Evolutionary conservation across 208 protist species (phyloP).

Genomic region (Leishmania martiniquensis): DNA sequence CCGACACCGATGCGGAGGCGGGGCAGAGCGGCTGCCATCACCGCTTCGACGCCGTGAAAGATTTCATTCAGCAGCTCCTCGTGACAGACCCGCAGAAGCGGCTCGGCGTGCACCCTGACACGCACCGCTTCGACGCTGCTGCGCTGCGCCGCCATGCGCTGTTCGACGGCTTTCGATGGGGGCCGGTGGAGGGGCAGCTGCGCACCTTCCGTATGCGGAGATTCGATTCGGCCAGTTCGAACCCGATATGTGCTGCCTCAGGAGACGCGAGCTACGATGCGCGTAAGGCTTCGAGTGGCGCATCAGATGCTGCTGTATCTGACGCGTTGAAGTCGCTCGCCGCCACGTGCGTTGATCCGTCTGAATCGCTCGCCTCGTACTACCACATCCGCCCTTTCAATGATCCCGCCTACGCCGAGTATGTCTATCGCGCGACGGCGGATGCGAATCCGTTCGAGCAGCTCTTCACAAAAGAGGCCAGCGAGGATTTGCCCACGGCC

Average conservation of each 20-base stretch:
- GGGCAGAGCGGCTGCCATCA: not conserved
- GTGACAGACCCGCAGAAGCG: conserved; percentile 64
- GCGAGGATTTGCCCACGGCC: not conserved
- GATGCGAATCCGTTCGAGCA: conserved; percentile 86
- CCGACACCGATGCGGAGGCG: not conserved
- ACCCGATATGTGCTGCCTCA: not conserved
- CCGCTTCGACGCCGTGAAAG: conserved; percentile 57
- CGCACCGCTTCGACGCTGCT: conserved; percentile 58
- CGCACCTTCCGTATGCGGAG: conserved; percentile 33
- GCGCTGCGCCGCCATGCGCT: conserved; percentile 65
- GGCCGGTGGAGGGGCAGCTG: conserved; percentile 54
- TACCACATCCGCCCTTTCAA: conserved; percentile 71
- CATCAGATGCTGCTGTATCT: not conserved
- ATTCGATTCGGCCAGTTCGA: conserved; percentile 13
- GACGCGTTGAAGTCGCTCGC: conserved; percentile 4
- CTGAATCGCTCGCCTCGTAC: conserved; percentile 45
- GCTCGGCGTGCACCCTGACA: conserved; percentile 65
- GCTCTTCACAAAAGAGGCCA: conserved; percentile 25
- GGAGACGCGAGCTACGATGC: not conserved
- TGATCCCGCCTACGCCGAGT: conserved; percentile 69
- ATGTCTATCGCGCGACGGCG: conserved; percentile 77
- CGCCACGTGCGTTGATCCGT: conserved; percentile 36
- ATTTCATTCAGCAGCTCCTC: conserved; percentile 72
- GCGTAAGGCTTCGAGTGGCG: not conserved
- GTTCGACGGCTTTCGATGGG: conserved; percentile 80